Percentiles rank a stretch among this genome's conserved stretches.
Conservation (phyloP, 176 grass and related monocot genomes). For the Oryza longistaminata region DNA sequence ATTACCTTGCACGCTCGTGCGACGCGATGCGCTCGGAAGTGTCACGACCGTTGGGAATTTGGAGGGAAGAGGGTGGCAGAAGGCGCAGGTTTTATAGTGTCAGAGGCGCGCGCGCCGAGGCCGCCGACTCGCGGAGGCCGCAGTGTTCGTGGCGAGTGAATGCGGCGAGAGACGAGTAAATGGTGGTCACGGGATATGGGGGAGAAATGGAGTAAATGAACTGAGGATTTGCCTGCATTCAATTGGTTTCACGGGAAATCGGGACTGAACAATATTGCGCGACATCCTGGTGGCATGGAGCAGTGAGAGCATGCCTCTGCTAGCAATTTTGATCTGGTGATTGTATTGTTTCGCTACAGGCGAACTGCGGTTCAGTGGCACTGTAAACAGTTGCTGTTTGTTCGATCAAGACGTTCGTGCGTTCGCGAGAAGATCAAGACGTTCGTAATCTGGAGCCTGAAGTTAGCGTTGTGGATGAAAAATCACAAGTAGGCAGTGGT, state of each 20-base stretch:
- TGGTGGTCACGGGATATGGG: constrained; percentile 66
- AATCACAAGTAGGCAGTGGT: not conserved
- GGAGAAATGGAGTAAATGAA: constrained; percentile 64
- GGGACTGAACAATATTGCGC: constrained; percentile 22
- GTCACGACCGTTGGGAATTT: constrained; percentile 31
- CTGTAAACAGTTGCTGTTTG: not conserved
- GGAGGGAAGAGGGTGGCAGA: constrained; percentile 53
- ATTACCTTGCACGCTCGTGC: not conserved
- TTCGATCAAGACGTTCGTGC: not conserved
- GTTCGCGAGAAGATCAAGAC: not conserved
- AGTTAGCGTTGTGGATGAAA: not conserved
- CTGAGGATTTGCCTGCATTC: constrained; percentile 63
- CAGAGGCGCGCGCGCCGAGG: constrained; percentile 9
- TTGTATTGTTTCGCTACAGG: not conserved
- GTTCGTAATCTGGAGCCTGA: not conserved
- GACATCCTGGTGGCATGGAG: not conserved
- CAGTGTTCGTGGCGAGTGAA: constrained; percentile 16
- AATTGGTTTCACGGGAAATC: constrained; percentile 95
- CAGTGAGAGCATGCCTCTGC: not conserved
- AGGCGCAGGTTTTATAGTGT: constrained; percentile 57
- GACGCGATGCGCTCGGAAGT: not conserved
- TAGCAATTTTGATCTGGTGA: not conserved
- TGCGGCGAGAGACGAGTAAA: constrained; percentile 44
- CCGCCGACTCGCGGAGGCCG: not conserved
- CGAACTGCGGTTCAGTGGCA: not conserved